Conservation (phyloP, 306 rosid genomes). For the Dryas drummondii region DNA sequence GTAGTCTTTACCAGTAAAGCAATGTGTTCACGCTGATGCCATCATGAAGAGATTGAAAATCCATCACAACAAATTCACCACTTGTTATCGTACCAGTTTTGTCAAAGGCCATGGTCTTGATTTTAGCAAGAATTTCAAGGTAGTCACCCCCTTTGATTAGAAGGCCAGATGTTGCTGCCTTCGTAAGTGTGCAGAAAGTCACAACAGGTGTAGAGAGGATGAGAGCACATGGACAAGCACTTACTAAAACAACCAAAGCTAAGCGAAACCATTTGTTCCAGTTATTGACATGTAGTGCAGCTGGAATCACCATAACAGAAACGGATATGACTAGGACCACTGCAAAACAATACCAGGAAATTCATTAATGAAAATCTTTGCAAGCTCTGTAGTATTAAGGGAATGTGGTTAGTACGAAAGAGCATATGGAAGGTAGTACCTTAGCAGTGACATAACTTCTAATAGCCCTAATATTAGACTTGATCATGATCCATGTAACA, state of each 20-base stretch:
- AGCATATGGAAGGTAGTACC: background rate
- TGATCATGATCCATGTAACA: no score
- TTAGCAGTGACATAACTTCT: no score
- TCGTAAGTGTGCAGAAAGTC: conserved; percentile 89
- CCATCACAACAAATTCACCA: conserved; percentile 77
- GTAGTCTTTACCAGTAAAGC: conserved; percentile 62
- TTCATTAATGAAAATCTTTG: background rate
- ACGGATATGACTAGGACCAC: conserved; percentile 61
- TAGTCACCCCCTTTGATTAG: conserved; percentile 89
- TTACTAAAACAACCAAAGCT: conserved; percentile 83
- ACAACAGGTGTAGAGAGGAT: conserved; percentile 94
- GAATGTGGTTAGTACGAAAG: background rate
- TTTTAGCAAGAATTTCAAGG: conserved; percentile 73
- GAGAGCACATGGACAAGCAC: conserved; percentile 95
- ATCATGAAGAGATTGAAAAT: conserved; percentile 58
- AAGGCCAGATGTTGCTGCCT: conserved; percentile 85
- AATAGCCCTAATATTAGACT: no score
- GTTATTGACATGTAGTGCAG: conserved; percentile 40
- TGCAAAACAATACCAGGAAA: conserved; percentile 35
- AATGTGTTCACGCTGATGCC: conserved; percentile 59
- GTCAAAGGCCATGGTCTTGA: conserved; percentile 80
- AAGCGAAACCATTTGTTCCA: conserved; percentile 72
- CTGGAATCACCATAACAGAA: conserved; percentile 61
- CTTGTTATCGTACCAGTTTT: conserved; percentile 93
- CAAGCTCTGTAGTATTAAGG: background rate